Percentiles rank a stretch among this genome's conserved stretches.
These are phyloP conservation scores for Pilaira anomala DNA, from an alignment of 192 early-diverging fungal species.

Conservation along the genomic window DNA sequence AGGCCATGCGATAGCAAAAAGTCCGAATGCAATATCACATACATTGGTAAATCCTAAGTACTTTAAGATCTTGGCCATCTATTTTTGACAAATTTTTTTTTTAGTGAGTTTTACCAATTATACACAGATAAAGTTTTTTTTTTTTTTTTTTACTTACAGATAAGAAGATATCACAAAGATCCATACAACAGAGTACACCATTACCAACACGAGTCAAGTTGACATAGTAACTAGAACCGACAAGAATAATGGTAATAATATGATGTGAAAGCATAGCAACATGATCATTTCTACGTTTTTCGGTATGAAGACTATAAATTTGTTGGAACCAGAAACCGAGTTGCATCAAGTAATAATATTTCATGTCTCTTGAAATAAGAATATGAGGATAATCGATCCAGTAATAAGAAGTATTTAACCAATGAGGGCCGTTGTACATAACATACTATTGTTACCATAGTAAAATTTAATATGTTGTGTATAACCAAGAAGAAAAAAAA, in stretches of 20 bases:
- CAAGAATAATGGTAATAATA: conserved; percentile 66
- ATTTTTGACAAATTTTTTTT: not conserved
- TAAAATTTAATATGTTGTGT: not conserved
- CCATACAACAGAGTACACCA: conserved; percentile 73
- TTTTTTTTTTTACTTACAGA: conserved; percentile 41
- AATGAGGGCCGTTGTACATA: conserved; percentile 66
- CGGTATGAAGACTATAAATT: conserved; percentile 67
- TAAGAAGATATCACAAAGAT: conserved; percentile 76
- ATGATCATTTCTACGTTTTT: conserved; percentile 74
- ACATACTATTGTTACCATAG: conserved; percentile 41
- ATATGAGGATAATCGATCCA: conserved; percentile 73
- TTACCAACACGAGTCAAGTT: conserved; percentile 80
- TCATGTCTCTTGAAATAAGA: conserved; percentile 50
- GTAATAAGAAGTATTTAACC: conserved; percentile 66
- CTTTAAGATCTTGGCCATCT: conserved; percentile 77
- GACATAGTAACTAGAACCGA: conserved; percentile 60
- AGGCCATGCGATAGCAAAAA: conserved; percentile 77
- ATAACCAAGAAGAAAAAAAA: no score
- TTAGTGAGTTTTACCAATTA: not conserved
- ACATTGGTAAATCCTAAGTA: conserved; percentile 59
- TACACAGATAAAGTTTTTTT: no score
- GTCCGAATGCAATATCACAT: conserved; percentile 69
- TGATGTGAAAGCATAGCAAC: conserved; percentile 72
- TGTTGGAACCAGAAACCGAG: conserved; percentile 81
- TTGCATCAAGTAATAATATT: conserved; percentile 74